Evolutionary conservation across 2,329 filamentous ascomycete species (phyloP).

Genomic region (Penicillium sp.): DNA sequence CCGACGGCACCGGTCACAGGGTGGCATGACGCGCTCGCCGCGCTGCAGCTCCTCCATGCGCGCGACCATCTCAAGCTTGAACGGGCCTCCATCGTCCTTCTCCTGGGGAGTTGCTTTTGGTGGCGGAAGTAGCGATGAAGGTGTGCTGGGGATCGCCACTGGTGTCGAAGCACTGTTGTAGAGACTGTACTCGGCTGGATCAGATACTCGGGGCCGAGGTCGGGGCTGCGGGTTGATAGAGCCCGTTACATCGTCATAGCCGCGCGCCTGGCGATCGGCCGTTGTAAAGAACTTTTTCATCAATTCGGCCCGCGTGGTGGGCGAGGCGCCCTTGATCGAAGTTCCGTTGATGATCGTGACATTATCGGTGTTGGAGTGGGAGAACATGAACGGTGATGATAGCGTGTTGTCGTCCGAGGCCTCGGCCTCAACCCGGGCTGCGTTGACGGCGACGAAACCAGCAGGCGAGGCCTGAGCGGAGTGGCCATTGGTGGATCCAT

Average conservation of each 20-base stretch:
- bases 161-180: slow-evolving; percentile 45
- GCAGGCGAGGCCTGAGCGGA: slow-evolving; percentile 45
- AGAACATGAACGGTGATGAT: slow-evolving; percentile 41
- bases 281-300: slow-evolving; percentile 63
- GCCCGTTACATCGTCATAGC: slow-evolving; percentile 32
- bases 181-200: slow-evolving; percentile 39
- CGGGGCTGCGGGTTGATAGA: slow-evolving; percentile 31
- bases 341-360: slow-evolving; percentile 50
- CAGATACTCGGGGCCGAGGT: slow-evolving; percentile 33
- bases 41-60: slow-evolving; percentile 72
- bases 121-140: slow-evolving; percentile 52
- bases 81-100: slow-evolving; percentile 58
- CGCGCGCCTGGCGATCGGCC: slow-evolving; percentile 51
- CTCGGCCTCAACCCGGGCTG: slow-evolving; percentile 43
- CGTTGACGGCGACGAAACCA: slow-evolving; percentile 61
- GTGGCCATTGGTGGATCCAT: slow-evolving; percentile 28
- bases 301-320: slow-evolving; percentile 57
- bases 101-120: slow-evolving; percentile 47
- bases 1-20: slow-evolving; percentile 78
- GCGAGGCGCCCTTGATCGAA: slow-evolving; percentile 53
- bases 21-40: slow-evolving; percentile 72
- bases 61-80: slow-evolving; percentile 65
- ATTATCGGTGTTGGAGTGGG: slow-evolving; percentile 45
- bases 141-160: slow-evolving; percentile 56
- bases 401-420: slow-evolving; percentile 30